Evolutionary conservation across 495 filamentous ascomycete genomes (phyloP).

Genomic region (Haplographium delicatum): DNA sequence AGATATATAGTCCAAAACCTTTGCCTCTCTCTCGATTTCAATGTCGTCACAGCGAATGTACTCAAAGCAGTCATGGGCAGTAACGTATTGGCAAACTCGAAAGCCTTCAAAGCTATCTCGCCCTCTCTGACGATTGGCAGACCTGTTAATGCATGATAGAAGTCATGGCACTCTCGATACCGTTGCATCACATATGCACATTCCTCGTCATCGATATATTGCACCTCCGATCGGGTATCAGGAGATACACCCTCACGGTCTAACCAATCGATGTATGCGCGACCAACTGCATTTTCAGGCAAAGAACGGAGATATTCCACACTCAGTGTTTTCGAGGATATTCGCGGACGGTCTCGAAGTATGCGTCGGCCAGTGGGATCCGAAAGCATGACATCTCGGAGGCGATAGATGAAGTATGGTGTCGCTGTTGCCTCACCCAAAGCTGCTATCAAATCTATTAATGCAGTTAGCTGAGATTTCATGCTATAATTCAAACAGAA

Average conservation of each 20-base stretch:
- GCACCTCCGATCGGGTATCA: conserved; percentile 74
- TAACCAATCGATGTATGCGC: conserved; percentile 79
- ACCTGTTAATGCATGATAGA: conserved; percentile 94
- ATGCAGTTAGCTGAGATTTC: conserved; percentile 4
- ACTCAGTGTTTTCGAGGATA: conserved; percentile 71
- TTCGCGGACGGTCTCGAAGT: conserved; percentile 81
- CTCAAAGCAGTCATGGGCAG: conserved; percentile 93
- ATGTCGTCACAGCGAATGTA: conserved; percentile 59
- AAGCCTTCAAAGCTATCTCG: conserved; percentile 90
- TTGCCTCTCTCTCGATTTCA: conserved; percentile 70
- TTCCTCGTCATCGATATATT: conserved; percentile 90
- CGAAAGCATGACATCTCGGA: conserved; percentile 85
- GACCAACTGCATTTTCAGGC: conserved; percentile 72
- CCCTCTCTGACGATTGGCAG: conserved; percentile 90
- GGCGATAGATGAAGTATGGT: conserved; percentile 90
- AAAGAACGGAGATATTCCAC: conserved; percentile 66
- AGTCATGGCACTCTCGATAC: conserved; percentile 96
- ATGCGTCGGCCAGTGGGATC: conserved; percentile 84
- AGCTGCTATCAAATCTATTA: conserved; percentile 81
- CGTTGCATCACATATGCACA: conserved; percentile 99
- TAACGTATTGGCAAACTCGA: conserved; percentile 91
- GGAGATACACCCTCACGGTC: conserved; percentile 89
- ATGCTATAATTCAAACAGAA: background rate
- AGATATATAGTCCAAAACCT: conserved; percentile 71
- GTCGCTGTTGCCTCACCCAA: conserved; percentile 91